Evolutionary conservation across 306 rosid genomes (phyloP), one percentile per base, ranked within the genome.

Genomic region (Trifolium fragiferum): DNA sequence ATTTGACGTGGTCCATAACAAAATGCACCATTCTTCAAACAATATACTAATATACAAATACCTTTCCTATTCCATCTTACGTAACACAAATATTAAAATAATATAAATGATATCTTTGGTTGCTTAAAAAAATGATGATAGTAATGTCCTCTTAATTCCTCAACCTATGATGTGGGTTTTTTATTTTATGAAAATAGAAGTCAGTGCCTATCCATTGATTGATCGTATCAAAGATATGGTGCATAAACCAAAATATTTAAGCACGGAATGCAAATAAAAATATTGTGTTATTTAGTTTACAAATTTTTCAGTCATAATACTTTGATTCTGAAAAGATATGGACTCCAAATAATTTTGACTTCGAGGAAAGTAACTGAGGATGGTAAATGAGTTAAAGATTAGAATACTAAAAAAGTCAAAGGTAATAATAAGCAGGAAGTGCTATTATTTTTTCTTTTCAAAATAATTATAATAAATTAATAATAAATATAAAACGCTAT

Each of bases 201-300:
- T 73, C 54, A 62, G 82, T 80, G 72, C 75, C 73, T 68, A 84
- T 81, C 83, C 78, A 77, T 37, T 15, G 35, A 37, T 55, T 72
- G 77, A 80, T 67, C 54, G 71, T 14, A 77, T 80, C 80, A 63
- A 63, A 67, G 84, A 76, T 80, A 83, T 55, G 69, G 21, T 79
- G 33, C 81, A 27, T 63, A 50, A 73, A 70, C 50, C 20, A 75
- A 63, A 47, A 64, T 60, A 54, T 54, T 9, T 54, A 20, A 54
- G 30, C 60, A 10, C 1, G 7, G 23, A 11, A 21, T 53, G 30
- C 30, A 53, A 53, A 19, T 53, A 53, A 53, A 53, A 53, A 54
- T 54, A 53, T 19, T 1, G 1, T 10, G 14, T 53, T 19, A 10
- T 53, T 25, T 19, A 53, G 60, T 19, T 3, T 53, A 20, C 60